Conservation (phyloP, 768 basidiomycete species). For the Goffeauzyma gilvescens region DNA sequence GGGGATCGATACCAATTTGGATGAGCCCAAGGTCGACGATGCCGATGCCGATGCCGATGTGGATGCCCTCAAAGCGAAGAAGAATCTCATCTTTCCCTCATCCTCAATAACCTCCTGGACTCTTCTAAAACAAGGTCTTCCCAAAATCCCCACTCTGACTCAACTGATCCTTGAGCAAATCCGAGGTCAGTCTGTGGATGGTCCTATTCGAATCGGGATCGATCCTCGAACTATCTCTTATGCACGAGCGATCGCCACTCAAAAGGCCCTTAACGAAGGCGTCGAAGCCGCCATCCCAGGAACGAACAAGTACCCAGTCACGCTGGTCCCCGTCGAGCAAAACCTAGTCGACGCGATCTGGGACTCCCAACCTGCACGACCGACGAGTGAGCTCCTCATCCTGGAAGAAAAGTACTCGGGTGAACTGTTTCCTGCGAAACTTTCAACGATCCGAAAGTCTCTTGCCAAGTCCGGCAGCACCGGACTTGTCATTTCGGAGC, state of each 20-base stretch:
- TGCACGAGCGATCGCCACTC: slow-evolving; percentile 26
- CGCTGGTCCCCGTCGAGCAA: slow-evolving; percentile 43
- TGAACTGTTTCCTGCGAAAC: slow-evolving; percentile 39
- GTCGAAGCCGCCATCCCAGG: no score
- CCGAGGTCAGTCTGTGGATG: slow-evolving; percentile 32
- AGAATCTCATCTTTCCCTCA: slow-evolving; percentile 1
- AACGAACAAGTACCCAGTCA: no score
- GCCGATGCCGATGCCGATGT: background rate
- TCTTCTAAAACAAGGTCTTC: slow-evolving; percentile 77
- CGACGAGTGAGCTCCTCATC: slow-evolving; percentile 47
- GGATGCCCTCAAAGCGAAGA: no score
- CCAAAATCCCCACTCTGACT: slow-evolving; percentile 37
- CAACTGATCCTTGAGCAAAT: background rate
- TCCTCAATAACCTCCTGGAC: slow-evolving; percentile 51
- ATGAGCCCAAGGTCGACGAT: background rate
- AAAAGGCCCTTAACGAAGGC: background rate
- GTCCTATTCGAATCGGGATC: slow-evolving; percentile 65
- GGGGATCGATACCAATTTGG: slow-evolving; percentile 21
- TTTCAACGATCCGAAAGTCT: slow-evolving; percentile 47
- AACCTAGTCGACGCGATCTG: slow-evolving; percentile 61
- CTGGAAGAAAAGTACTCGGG: slow-evolving; percentile 61
- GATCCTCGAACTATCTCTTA: slow-evolving; percentile 39
- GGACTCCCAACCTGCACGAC: slow-evolving; percentile 48
- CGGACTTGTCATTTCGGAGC: slow-evolving; percentile 62
- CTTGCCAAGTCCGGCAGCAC: slow-evolving; percentile 39